Conservation (phyloP, 306 rosid genomes). For the Corylus americana region DNA sequence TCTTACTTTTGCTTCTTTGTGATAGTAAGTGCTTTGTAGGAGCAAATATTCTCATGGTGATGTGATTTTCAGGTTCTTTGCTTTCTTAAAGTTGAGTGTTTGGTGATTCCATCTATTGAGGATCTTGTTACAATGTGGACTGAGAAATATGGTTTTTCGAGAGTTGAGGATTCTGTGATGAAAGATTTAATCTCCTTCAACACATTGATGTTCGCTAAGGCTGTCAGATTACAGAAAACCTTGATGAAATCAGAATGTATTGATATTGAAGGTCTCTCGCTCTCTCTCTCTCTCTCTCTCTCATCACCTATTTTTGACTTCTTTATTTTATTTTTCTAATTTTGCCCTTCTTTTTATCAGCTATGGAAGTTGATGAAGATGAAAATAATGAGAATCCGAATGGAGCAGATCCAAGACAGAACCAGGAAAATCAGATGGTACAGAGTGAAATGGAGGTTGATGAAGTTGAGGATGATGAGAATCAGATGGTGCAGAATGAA, state of each 20-base stretch:
- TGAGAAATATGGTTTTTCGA: slow-evolving; percentile 16
- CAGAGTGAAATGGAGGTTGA: not conserved
- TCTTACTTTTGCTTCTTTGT: no score
- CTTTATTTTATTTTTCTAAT: not conserved
- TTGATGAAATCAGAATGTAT: not conserved
- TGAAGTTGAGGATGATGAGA: not conserved
- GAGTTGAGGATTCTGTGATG: not conserved
- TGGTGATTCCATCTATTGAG: slow-evolving; percentile 36
- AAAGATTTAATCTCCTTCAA: slow-evolving; percentile 20
- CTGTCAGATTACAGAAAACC: slow-evolving; percentile 25
- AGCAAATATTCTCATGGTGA: not conserved
- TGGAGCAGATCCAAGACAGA: not conserved
- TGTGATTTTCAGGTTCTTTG: slow-evolving; percentile 28
- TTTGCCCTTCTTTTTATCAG: not conserved
- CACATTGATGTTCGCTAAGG: slow-evolving; percentile 38
- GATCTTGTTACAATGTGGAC: slow-evolving; percentile 34
- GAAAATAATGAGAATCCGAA: not conserved
- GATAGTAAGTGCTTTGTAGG: not conserved
- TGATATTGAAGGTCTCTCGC: slow-evolving; percentile 1
- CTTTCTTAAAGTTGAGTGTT: slow-evolving; percentile 18
- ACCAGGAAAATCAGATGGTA: not conserved
- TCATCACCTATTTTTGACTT: not conserved
- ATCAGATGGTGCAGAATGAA: not conserved
- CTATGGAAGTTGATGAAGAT: not conserved
- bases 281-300: not conserved